Conservation (phyloP, 805 yeast species). For the Ogataea neopini region DNA sequence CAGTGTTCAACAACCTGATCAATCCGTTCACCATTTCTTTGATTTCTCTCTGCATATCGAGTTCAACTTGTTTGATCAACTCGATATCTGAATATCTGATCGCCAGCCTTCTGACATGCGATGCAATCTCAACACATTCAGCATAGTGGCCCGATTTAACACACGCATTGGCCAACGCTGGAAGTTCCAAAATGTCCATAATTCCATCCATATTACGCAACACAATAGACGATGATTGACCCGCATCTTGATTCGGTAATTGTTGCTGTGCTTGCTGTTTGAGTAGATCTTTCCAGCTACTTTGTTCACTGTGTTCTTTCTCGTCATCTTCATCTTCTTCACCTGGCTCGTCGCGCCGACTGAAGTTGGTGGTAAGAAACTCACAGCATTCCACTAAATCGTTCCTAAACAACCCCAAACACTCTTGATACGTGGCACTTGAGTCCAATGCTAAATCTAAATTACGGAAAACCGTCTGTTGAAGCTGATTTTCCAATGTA, state of each 20-base stretch:
- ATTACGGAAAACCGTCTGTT: slow-evolving; percentile 38
- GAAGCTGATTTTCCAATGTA: slow-evolving; percentile 46
- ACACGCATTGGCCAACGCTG: slow-evolving; percentile 81
- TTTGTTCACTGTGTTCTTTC: slow-evolving; percentile 14
- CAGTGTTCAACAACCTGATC: slow-evolving; percentile 67
- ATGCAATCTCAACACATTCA: slow-evolving; percentile 83
- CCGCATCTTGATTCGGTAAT: slow-evolving; percentile 12
- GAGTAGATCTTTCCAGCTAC: slow-evolving; percentile 26
- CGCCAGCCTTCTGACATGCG: slow-evolving; percentile 66
- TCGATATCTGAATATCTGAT: slow-evolving; percentile 66
- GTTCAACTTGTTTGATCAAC: slow-evolving; percentile 51
- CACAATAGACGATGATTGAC: slow-evolving; percentile 38
- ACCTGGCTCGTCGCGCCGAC: slow-evolving; percentile 25
- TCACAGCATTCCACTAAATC: slow-evolving; percentile 35
- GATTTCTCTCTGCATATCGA: slow-evolving; percentile 56
- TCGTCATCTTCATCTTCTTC: slow-evolving; percentile 1
- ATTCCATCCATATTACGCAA: slow-evolving; percentile 67
- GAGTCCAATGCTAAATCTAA: slow-evolving; percentile 49
- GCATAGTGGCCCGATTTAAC: slow-evolving; percentile 84
- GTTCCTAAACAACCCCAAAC: slow-evolving; percentile 36
- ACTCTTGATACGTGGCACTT: slow-evolving; percentile 34
- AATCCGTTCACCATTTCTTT: slow-evolving; percentile 65
- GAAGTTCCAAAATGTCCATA: slow-evolving; percentile 78
- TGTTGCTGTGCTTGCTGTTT: slow-evolving; percentile 20
- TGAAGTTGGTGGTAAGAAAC: slow-evolving; percentile 32